These are phyloP conservation scores for Kazachstania psychrophila DNA, from an alignment of 805 yeast species.

Conservation along the genomic window DNA sequence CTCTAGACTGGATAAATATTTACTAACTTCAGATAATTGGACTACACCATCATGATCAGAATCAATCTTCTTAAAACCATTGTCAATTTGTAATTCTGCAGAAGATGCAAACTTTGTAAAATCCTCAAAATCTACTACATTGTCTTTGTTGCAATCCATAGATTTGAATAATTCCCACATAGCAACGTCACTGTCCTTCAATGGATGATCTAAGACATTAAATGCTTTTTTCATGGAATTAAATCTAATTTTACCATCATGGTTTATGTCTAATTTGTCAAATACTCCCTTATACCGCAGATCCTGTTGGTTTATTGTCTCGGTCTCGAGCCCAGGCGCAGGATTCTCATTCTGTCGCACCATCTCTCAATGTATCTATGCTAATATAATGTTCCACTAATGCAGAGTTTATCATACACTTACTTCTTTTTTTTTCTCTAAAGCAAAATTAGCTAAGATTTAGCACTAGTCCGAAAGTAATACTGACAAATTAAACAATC, in stretches of 20 bases:
- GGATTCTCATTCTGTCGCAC: constrained; percentile 2
- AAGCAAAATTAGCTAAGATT: no score
- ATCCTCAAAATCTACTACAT: constrained; percentile 51
- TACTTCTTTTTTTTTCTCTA: no score
- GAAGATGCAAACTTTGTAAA: constrained; percentile 53
- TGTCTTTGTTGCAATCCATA: constrained; percentile 50
- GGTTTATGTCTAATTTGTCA: constrained; percentile 35
- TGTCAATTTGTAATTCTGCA: constrained; percentile 63
- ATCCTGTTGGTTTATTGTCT: constrained; percentile 15
- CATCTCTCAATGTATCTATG: constrained; percentile 1
- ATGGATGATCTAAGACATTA: constrained; percentile 49
- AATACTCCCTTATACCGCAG: constrained; percentile 36
- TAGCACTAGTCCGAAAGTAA: no score
- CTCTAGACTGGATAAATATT: constrained; percentile 51
- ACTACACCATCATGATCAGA: constrained; percentile 65
- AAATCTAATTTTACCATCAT: constrained; percentile 32
- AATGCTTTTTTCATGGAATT: constrained; percentile 34
- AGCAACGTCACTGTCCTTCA: constrained; percentile 51
- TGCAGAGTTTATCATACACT: no score
- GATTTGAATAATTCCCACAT: constrained; percentile 47
- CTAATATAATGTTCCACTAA: no score
- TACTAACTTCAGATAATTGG: constrained; percentile 53
- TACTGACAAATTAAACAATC: no score
- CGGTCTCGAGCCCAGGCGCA: constrained; percentile 1
- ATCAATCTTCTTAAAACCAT: constrained; percentile 63